Conservation (phyloP, 768 basidiomycete species). For the Cyathus striatus region DNA sequence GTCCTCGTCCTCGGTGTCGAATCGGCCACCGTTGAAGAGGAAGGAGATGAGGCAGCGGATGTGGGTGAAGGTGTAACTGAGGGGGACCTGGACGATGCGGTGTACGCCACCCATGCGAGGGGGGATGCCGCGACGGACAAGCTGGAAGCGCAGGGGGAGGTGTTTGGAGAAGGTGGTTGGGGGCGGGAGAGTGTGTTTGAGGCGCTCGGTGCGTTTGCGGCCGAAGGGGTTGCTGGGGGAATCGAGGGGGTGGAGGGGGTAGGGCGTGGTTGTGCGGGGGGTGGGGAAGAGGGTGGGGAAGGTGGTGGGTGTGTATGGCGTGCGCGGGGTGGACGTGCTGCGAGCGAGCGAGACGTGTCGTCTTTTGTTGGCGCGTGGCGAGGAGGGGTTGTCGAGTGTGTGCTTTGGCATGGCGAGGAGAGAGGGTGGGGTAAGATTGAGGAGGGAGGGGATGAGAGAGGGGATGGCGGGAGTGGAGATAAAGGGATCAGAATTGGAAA, state of each 20-base stretch:
- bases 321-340: conserved; percentile 6
- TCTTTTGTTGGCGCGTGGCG: not conserved
- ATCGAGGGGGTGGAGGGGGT: conserved; percentile 49
- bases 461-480: no score
- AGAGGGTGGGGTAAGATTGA: no score
- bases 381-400: not conserved
- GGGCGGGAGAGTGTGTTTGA: conserved; percentile 32
- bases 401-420: no score
- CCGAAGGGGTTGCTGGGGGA: conserved; percentile 73
- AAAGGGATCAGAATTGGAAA: no score
- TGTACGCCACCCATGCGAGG: conserved; percentile 45
- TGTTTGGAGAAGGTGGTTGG: conserved; percentile 54
- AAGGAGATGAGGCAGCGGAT: conserved; percentile 58
- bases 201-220: conserved; percentile 38
- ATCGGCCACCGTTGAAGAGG: conserved; percentile 34
- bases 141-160: conserved; percentile 59
- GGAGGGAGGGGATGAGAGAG: no score
- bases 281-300: conserved; percentile 3
- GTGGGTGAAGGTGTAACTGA: conserved; percentile 65
- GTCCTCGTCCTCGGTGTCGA: conserved; percentile 25
- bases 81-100: conserved; percentile 64
- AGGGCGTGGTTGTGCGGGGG: conserved; percentile 29
- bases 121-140: conserved; percentile 30
- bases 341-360: conserved; percentile 1
- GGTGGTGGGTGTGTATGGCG: conserved; percentile 7